phyloP scores from a whole-genome alignment of 306 rosid species.

The Castanea mollissima region DNA sequence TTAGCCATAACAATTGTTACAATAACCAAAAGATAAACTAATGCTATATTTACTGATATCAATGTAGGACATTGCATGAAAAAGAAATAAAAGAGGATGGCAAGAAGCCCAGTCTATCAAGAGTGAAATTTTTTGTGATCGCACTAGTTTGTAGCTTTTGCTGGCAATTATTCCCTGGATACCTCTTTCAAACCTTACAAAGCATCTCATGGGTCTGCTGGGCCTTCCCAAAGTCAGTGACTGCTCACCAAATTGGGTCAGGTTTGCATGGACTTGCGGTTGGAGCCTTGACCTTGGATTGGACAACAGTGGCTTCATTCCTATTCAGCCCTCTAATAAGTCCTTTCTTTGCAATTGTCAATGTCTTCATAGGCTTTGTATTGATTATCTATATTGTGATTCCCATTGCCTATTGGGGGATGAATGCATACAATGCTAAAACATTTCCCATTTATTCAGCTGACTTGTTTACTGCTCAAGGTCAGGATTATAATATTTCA shows the following conservation, averaged over 20 bases:
- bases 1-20: no score
- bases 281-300: slow-evolving; percentile 71
- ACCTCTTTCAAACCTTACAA: slow-evolving; percentile 67
- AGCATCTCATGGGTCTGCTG: slow-evolving; percentile 81
- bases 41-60: background rate
- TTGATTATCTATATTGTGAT: slow-evolving; percentile 37
- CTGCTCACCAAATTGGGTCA: slow-evolving; percentile 79
- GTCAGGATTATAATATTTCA: slow-evolving; percentile 49
- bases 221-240: slow-evolving; percentile 71
- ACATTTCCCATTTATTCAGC: slow-evolving; percentile 72
- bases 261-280: slow-evolving; percentile 77
- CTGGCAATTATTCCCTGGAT: slow-evolving; percentile 69
- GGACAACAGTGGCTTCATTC: slow-evolving; percentile 74
- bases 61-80: slow-evolving; percentile 73
- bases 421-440: slow-evolving; percentile 46
- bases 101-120: slow-evolving; percentile 27
- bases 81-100: slow-evolving; percentile 33
- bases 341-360: slow-evolving; percentile 71
- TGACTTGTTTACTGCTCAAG: slow-evolving; percentile 57
- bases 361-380: slow-evolving; percentile 53
- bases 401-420: slow-evolving; percentile 73
- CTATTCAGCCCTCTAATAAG: slow-evolving; percentile 71
- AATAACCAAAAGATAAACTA: no score
- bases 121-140: slow-evolving; percentile 63
- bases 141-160: slow-evolving; percentile 65